Evolutionary conservation across 2,329 filamentous ascomycete genomes (phyloP).

Genomic region (Talaromyces sp.): DNA sequence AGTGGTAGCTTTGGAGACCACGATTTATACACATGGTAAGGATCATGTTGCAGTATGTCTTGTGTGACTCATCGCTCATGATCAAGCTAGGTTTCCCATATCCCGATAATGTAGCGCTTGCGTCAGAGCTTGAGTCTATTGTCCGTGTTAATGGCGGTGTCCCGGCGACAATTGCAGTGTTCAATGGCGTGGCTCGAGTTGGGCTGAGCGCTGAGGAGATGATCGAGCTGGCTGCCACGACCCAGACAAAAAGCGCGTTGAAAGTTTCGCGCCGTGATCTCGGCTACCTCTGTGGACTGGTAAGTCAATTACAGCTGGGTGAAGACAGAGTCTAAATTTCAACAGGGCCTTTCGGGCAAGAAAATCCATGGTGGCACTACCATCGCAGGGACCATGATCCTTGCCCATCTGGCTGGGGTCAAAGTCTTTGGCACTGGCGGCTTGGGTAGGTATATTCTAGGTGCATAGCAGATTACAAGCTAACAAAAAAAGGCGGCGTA

Average conservation of each 20-base stretch:
- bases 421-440: constrained; percentile 92
- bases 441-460: constrained; percentile 48
- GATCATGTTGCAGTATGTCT: neutral
- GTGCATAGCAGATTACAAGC: neutral
- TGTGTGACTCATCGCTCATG: neutral
- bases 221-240: constrained; percentile 59
- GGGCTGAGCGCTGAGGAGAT: constrained; percentile 71
- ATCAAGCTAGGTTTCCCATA: constrained; percentile 58
- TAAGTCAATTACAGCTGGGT: constrained; percentile 28
- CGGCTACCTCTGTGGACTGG: constrained; percentile 72
- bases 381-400: constrained; percentile 85
- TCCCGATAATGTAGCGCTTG: constrained; percentile 68
- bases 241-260: constrained; percentile 61
- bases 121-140: constrained; percentile 72
- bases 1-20: constrained; percentile 88
- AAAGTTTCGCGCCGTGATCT: constrained; percentile 89
- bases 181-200: constrained; percentile 77
- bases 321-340: constrained; percentile 6
- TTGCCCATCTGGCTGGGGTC: constrained; percentile 82
- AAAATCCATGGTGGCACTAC: constrained; percentile 85
- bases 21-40: constrained; percentile 90
- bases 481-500: constrained; percentile 61
- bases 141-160: constrained; percentile 76
- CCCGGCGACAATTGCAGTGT: constrained; percentile 84
- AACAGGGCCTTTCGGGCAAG: constrained; percentile 59